A percentile compares a stretch with the other conserved stretches of the same genome.
These are phyloP conservation scores for Acarospora socialis DNA, from an alignment of 2,329 filamentous ascomycete species.

Conservation along the genomic window DNA sequence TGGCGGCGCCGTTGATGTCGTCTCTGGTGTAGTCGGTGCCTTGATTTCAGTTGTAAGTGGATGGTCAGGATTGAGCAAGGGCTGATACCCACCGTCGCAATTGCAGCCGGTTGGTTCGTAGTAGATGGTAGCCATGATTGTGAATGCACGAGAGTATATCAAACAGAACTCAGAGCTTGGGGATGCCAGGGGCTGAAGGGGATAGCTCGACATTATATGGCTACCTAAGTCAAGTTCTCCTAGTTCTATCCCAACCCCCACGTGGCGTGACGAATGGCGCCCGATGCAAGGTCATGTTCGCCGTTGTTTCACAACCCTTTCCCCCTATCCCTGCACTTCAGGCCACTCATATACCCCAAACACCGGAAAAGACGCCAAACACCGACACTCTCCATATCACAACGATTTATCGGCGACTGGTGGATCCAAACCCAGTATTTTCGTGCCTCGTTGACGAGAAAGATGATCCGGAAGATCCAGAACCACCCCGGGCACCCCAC, in stretches of 20 bases:
- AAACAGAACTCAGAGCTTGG: too few species aligned
- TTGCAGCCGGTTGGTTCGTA: slow-evolving; percentile 4
- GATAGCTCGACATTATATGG: too few species aligned
- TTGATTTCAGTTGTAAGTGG: slow-evolving; percentile 3
- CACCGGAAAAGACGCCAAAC: too few species aligned
- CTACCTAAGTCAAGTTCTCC: too few species aligned
- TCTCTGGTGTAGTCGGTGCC: slow-evolving; percentile 13
- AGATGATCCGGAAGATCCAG: slow-evolving; percentile 15
- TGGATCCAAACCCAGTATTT: slow-evolving; percentile 34
- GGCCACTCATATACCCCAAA: too few species aligned
- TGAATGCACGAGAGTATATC: too few species aligned
- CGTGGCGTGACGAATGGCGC: too few species aligned
- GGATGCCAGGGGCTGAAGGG: neutral
- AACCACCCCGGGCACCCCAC: slow-evolving; percentile 2
- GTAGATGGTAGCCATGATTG: slow-evolving; percentile 3
- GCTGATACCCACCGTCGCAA: neutral
- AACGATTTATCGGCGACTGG: slow-evolving; percentile 19
- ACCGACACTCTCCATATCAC: too few species aligned
- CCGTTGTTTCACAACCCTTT: too few species aligned
- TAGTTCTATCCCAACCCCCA: too few species aligned
- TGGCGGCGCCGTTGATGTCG: slow-evolving; percentile 17
- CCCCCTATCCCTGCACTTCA: too few species aligned
- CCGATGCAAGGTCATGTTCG: too few species aligned
- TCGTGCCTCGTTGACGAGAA: slow-evolving; percentile 19
- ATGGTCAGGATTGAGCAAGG: slow-evolving; percentile 3